Base-by-base conservation (phyloP, 345 rosid species). In the Populus euphratica region DNA sequence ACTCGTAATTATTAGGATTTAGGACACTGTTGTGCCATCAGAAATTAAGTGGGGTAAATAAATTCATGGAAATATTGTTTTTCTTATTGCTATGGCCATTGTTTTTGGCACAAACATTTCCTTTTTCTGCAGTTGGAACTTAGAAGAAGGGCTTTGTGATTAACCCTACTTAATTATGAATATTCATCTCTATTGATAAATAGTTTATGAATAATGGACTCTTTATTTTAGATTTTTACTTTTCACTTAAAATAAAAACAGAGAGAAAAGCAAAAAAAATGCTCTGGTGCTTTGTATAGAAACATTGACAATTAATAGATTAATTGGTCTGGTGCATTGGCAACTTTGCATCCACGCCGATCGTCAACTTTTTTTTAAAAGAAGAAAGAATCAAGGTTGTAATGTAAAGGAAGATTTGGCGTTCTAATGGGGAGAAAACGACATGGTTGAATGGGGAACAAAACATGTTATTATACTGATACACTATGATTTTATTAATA, bases 1-100 rank as follows among this genome's bases (percentile, higher is more conserved):
- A 33, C 14, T 76, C 76, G 43, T 78, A 73, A 82, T 50, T 61
- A 20, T 66, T 8, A 43, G 25, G 64, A 23, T 59, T 25, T 11
- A 59, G 64, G 56, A 52, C 11, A 18, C 59, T 52, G n/a, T 6
- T 6, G 23, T 20, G 36, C 59, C 59, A 20, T 52, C 36, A 35
- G 35, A 50, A 27, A 27, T 27, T 27, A 6, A 47, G 4, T 50
- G 62, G 62, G 62, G 62, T 18, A 17, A 29, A 38, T 49, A 17
- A n/a, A 44, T 52, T 18, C 20, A 72, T 21, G 23, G 10, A 54
- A 59, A 23, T 59, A 10, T 4, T 56, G 27, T 56, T 17, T 20
- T 52, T 20, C 59, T 20, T 52, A 7, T 20, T 20, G 23, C 23
- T 20, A 7, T 56, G 63, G 14, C 8, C 49, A 18, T 23, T 23